A percentile compares a stretch with the other conserved stretches of the same genome.
Evolutionary conservation across 2,329 filamentous ascomycete genomes (phyloP).

Genomic region (Mycosphaerella sp.): DNA sequence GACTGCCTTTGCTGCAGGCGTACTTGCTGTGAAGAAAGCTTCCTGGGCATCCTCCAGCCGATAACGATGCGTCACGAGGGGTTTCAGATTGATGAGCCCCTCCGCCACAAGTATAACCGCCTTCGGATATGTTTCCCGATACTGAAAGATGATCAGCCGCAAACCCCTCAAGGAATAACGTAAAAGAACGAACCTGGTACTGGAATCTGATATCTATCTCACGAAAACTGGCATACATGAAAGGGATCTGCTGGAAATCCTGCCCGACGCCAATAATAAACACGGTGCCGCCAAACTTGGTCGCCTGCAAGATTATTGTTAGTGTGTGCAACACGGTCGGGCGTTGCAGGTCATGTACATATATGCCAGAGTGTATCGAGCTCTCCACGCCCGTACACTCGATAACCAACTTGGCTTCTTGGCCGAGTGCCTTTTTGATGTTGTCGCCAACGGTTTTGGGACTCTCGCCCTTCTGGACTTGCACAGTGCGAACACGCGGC

Average conservation of each 20-base stretch:
- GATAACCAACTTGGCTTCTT: conserved; percentile 31
- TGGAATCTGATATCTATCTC: conserved; percentile 40
- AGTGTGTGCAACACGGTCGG: neutral
- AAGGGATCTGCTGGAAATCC: conserved; percentile 35
- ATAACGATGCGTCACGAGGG: conserved; percentile 38
- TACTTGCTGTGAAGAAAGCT: conserved; percentile 37
- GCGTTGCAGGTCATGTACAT: conserved; percentile 24
- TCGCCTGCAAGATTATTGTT: conserved; percentile 22
- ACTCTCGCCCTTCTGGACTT: conserved; percentile 35
- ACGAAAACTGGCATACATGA: conserved; percentile 36
- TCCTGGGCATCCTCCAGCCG: conserved; percentile 34
- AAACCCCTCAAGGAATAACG: neutral
- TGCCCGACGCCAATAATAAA: conserved; percentile 37
- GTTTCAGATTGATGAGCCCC: conserved; percentile 37
- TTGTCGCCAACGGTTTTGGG: conserved; percentile 35
- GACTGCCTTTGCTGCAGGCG: conserved; percentile 33
- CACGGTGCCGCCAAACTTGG: conserved; percentile 35
- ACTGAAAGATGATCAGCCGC: conserved; percentile 16
- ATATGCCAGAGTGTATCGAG: conserved; percentile 31
- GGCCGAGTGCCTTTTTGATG: conserved; percentile 33
- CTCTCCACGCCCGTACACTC: conserved; percentile 35
- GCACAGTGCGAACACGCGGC: conserved; percentile 35
- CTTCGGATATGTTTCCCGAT: conserved; percentile 38
- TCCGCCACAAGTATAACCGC: conserved; percentile 39
- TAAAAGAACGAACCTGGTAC: conserved; percentile 25